Evolutionary conservation across 192 early-diverging fungal genomes (phyloP), one percentile per base, ranked within the genome.

Genomic region (Coemansia biformis): DNA sequence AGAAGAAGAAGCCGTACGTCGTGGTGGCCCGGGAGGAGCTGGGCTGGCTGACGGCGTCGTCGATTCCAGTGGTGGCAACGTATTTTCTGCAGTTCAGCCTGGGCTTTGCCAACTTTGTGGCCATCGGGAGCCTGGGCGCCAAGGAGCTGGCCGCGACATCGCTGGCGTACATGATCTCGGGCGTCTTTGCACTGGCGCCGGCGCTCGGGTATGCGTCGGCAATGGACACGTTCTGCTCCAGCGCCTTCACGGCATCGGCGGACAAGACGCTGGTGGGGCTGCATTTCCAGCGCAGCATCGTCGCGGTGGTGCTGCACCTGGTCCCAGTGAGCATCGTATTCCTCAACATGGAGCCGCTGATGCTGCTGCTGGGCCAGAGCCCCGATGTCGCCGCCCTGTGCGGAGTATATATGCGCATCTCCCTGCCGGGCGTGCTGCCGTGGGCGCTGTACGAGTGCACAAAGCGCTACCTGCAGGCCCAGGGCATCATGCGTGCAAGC

Each of bases 381-480:
- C 68, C 77, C 3, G 78, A 84, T 42, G 53, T 94, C 11, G 82
- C 91, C 0, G 5, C 60, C 1, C 63, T 62, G 32, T 61, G 61
- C 35, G 88, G 81, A 2, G 26, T 73, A 32, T 96, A 85, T 71
- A 57, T 86, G 26, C 52, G 73, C 11, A 80, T 77, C 21, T 70
- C 83, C 5, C 49, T 92, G 22, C 76, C 81, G 2, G 88, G 88
- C n/a, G 77, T 86, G 38, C 82, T 88, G 26, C 86, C 90, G 0
- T 81, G 72, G 60, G 66, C 93, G 45, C 73, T 87, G 24, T 84
- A 83, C 78, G 90, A 92, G 46, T 85, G 84, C 55, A 66, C 87
- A 19, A 86, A 91, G 51, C 79, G 88, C 47, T 94, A 77, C 54
- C 65, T 94, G 35, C 86, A 93, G 62, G 81, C 84, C 0, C 93